Evolutionary conservation across 2,329 filamentous ascomycete genomes (phyloP), one percentile per base, ranked within the genome.

Genomic region (Pleomassaria siparia): DNA sequence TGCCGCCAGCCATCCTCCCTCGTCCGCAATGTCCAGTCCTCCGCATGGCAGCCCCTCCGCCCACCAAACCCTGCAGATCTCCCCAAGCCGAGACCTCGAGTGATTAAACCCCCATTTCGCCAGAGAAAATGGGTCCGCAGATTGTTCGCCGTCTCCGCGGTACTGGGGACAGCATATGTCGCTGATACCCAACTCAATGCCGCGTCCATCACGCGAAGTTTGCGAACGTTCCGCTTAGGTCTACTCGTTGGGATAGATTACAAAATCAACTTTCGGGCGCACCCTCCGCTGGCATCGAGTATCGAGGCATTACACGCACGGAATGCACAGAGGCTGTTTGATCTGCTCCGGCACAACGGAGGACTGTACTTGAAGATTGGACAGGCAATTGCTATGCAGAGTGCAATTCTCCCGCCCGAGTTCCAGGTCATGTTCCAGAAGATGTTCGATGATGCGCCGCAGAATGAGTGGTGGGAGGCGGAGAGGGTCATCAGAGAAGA

Each of bases 381-480:
- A 0, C 94, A 99, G 77, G 94, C 94, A 4, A 92, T 99, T 58
- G 94, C 92, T 12, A 97, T 97, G 94, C 94, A 99, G 77, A 92
- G 88, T 58, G 92, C 92, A 0, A 85, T 97, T 21, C 75, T 99
- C 52, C 94, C 94, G 21, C 89, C 91, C 0, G 91, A 96, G 71
- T 97, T 97, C 61, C 91, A 96, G 76, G 85, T 86, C 63, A 97
- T 96, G 91, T 99, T 99, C 67, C 80, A 87, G 18, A 82, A 87
- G 63, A 96, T 99, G 90, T 99, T 97, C 68, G 94, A 97, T 67
- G 92, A 97, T 75, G 94, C 94, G 53, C 91, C 92, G 29, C 91
- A 96, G 77, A 94, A 95, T 67, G 79, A 81, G 33, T 97, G 91
- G 91, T 80, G 78, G 56, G 89, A 92, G 42, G 86, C 96, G 2